phyloP scores from a whole-genome alignment of 176 grass and related monocot species.

The Zea mays region DNA sequence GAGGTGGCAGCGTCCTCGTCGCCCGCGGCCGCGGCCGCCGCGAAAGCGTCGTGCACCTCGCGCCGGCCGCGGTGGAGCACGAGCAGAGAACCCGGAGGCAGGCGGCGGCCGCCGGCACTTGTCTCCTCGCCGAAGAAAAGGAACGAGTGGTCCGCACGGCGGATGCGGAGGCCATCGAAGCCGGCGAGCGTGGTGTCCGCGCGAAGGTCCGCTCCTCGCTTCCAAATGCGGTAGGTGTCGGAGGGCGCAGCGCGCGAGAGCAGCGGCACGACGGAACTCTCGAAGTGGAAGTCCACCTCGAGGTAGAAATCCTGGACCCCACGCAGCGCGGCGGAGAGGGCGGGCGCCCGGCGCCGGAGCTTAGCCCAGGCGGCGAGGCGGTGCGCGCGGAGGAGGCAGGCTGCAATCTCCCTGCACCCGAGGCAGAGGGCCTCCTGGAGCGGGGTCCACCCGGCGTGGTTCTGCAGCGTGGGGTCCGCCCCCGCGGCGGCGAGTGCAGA shows the following conservation, averaged over 20 bases:
- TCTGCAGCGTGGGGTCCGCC: constrained; percentile 91
- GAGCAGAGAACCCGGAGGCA: constrained; percentile 77
- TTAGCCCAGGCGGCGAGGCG: constrained; percentile 72
- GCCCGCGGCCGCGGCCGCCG: constrained; percentile 58
- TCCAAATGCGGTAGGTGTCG: constrained; percentile 94
- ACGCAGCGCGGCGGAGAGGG: constrained; percentile 63
- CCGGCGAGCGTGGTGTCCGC: constrained; percentile 91
- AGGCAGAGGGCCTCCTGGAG: constrained; percentile 90
- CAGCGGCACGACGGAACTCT: constrained; percentile 86
- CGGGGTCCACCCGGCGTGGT: constrained; percentile 83
- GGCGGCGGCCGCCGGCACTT: constrained; percentile 41
- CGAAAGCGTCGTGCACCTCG: constrained; percentile 89
- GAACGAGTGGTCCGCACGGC: constrained; percentile 80
- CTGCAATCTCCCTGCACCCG: constrained; percentile 48
- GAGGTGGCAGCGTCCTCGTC: constrained; percentile 67
- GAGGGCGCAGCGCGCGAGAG: constrained; percentile 81
- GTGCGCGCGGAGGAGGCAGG: constrained; percentile 79
- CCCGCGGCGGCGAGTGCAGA: constrained; percentile 54
- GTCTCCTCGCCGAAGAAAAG: constrained; percentile 78
- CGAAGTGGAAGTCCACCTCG: constrained; percentile 88
- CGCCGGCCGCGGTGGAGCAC: constrained; percentile 77
- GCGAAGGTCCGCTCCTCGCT: constrained; percentile 72
- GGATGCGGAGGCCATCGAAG: constrained; percentile 82
- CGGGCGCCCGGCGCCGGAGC: constrained; percentile 71
- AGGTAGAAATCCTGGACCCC: constrained; percentile 85